These are phyloP conservation scores for Sphaerulina vaccinii DNA, from an alignment of 2,329 filamentous ascomycete genomes.

Conservation along the genomic window DNA sequence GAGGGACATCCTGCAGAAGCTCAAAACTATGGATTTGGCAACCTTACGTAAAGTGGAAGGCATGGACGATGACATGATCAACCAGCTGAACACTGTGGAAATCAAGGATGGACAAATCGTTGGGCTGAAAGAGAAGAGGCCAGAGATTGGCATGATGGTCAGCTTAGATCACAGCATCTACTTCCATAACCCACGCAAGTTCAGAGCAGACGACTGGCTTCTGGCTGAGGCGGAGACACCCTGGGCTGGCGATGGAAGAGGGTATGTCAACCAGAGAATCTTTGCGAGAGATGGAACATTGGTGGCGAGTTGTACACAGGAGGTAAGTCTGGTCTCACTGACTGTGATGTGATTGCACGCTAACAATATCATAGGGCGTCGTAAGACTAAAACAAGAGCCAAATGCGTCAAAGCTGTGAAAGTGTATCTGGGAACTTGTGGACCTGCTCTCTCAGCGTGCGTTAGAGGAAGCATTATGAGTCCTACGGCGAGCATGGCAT, in stretches of 20 bases:
- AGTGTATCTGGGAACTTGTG: no score
- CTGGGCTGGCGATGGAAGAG: slow-evolving; percentile 75
- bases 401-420: slow-evolving; percentile 23
- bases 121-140: slow-evolving; percentile 54
- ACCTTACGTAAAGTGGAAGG: slow-evolving; percentile 44
- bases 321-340: slow-evolving; percentile 48
- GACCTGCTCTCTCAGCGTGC: no score
- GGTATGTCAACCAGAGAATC: slow-evolving; percentile 72
- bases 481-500: no score
- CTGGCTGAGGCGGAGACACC: slow-evolving; percentile 76
- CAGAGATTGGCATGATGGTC: slow-evolving; percentile 79
- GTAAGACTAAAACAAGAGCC: slow-evolving; percentile 49
- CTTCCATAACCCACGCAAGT: slow-evolving; percentile 53
- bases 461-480: no score
- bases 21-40: slow-evolving; percentile 47
- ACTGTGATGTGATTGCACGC: slow-evolving; percentile 19
- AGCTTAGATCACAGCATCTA: slow-evolving; percentile 69
- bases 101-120: slow-evolving; percentile 42
- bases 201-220: slow-evolving; percentile 67
- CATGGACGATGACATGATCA: slow-evolving; percentile 54
- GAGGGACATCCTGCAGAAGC: slow-evolving; percentile 45
- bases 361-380: slow-evolving; percentile 45
- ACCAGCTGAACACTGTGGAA: slow-evolving; percentile 46
- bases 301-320: slow-evolving; percentile 77
- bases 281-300: slow-evolving; percentile 69